Base-by-base conservation (phyloP, 768 basidiomycete species). In the Tremella mesenterica region DNA sequence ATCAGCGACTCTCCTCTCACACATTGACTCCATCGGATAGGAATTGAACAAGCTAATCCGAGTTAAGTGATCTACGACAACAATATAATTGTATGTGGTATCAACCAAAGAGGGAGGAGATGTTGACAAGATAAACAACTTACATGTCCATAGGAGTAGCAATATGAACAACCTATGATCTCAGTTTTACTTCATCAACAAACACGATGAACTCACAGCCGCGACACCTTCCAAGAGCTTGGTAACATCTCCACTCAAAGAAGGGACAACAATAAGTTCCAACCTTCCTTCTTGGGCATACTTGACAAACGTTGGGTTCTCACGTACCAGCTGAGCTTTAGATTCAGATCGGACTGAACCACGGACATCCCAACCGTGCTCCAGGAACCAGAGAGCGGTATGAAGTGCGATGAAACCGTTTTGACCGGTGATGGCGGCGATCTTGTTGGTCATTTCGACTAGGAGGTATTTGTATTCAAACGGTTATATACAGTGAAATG, bases 331-430 rank as follows among this genome's bases (percentile, higher is more conserved):
- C 8, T 63, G 56, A 23, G 23, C 61, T 54, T 70, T 67, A 7
- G 49, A 53, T 12, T 48, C 44, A 2, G 56, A 54, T 26, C 69
- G 56, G 36, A 69, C 64, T 18, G 69, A 67, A 21, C 69, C 69
- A 18, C 63, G 56, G 7, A 71, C 69, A 20, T 44, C 57, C 64
- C 64, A 67, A 6, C 67, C 69, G 28, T 63, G 48, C 38, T 54
- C 44, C 25, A 71, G 59, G 61, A 63, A 68, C 10, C 43, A 27
- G 25, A 63, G 48, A 13, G 69, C 69, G 48, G 58, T 53, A 50
- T 66, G 66, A 20, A 58, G 55, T 9, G 63, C 64, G 13, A 60
- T 51, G 51, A 65, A 70, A 29, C 68, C 68, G 48, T 63, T 63
- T 28, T 65, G 38, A 23, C 68, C 68, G 20, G 68, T 67, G 44